Conservation (phyloP, 805 yeast genomes). For the Pichia eremophila region DNA sequence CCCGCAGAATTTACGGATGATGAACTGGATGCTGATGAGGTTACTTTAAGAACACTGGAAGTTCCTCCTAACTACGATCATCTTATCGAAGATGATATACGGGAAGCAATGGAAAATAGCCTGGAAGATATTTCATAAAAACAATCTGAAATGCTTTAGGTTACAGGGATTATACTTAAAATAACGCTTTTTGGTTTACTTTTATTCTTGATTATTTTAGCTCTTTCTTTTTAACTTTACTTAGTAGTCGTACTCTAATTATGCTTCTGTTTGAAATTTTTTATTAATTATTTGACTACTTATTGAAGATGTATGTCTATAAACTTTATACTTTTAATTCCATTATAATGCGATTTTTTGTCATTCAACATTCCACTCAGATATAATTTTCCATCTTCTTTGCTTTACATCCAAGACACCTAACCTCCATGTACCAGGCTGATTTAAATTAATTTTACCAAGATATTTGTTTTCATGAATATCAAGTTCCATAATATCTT, state of each 20-base stretch:
- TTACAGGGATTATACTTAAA: no score
- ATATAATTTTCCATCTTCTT: slow-evolving; percentile 77
- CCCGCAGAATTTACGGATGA: slow-evolving; percentile 8
- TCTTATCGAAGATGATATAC: slow-evolving; percentile 10
- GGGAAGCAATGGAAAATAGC: slow-evolving; percentile 10
- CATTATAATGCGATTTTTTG: no score
- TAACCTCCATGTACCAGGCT: slow-evolving; percentile 76
- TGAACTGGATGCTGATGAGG: slow-evolving; percentile 15
- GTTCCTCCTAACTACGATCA: slow-evolving; percentile 14
- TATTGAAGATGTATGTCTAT: no score
- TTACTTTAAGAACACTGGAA: slow-evolving; percentile 19
- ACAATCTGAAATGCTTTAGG: no score
- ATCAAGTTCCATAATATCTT: slow-evolving; percentile 55
- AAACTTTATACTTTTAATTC: no score
- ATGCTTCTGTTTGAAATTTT: no score
- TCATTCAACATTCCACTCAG: slow-evolving; percentile 59
- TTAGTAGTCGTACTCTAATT: no score
- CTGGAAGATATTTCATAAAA: neutral
- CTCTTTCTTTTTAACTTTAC: no score
- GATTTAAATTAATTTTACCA: slow-evolving; percentile 54
- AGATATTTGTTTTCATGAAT: slow-evolving; percentile 43
- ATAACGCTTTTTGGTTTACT: no score
- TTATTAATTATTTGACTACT: no score
- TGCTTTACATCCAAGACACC: slow-evolving; percentile 71
- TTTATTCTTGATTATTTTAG: no score